These are phyloP conservation scores for Nicotiana tomentosiformis DNA, from an alignment of 257 asterid genomes.

Conservation along the genomic window DNA sequence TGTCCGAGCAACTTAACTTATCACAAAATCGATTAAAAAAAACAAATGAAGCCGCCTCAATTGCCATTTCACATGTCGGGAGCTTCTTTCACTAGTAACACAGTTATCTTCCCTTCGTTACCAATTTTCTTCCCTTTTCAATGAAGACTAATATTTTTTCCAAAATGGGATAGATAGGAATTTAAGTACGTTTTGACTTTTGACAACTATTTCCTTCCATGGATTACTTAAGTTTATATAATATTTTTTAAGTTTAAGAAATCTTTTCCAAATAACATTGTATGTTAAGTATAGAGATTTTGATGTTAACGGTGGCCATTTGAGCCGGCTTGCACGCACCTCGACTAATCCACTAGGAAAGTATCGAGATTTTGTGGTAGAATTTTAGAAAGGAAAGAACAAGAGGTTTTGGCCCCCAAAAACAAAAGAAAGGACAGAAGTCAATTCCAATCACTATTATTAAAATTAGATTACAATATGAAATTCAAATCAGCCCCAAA, in stretches of 20 bases:
- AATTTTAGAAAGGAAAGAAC: not conserved
- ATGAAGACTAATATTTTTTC: not conserved
- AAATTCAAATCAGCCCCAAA: not conserved
- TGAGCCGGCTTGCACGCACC: not conserved
- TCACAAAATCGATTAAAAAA: not conserved
- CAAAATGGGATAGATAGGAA: not conserved
- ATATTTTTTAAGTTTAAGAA: not conserved
- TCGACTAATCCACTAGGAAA: not conserved
- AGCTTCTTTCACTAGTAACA: not conserved
- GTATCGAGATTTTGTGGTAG: not conserved
- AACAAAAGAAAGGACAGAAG: not conserved
- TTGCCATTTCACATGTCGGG: not conserved
- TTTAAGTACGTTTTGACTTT: not conserved
- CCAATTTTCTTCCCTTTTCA: not conserved
- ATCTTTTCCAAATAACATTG: not conserved
- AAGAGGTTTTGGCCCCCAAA: not conserved
- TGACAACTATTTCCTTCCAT: not conserved
- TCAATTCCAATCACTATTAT: not conserved
- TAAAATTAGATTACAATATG: not conserved
- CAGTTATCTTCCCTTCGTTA: not conserved
- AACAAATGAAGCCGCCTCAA: not conserved
- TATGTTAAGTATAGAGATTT: not conserved
- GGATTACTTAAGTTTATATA: not conserved
- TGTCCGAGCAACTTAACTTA: too few relatives aligned
- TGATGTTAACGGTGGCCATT: not conserved